Evolutionary conservation across 352 stramenopile species (phyloP).

Genomic region (Phytophthora ramorum): DNA sequence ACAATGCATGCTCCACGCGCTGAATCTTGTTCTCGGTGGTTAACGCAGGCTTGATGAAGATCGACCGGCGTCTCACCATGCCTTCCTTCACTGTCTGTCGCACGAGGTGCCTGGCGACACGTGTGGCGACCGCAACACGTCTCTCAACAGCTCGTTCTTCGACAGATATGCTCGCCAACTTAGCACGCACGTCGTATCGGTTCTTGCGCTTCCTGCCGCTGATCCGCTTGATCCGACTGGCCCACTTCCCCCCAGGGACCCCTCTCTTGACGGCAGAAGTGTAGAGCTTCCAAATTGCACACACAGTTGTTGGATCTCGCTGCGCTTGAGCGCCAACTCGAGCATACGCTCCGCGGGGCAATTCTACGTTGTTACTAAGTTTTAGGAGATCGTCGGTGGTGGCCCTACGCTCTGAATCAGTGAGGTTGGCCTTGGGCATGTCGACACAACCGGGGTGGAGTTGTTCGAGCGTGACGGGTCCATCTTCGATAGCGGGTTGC

Average conservation of each 20-base stretch:
- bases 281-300: background rate
- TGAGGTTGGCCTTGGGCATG: background rate
- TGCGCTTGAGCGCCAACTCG: background rate
- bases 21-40: background rate
- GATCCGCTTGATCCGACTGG: background rate
- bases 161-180: background rate
- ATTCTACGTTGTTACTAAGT: background rate
- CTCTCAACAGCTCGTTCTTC: conserved; percentile 4
- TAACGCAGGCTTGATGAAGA: background rate
- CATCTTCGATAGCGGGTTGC: background rate
- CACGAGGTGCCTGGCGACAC: background rate
- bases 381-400: background rate
- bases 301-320: background rate
- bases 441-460: background rate
- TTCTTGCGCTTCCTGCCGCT: background rate
- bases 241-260: background rate
- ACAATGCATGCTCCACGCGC: background rate
- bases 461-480: background rate
- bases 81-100: background rate
- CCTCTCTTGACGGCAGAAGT: background rate
- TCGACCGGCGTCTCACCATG: background rate
- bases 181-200: background rate
- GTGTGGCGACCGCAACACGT: background rate
- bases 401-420: background rate
- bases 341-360: background rate